Conservation (phyloP, 305 asterid species). For the Fraxinus baroniana region DNA sequence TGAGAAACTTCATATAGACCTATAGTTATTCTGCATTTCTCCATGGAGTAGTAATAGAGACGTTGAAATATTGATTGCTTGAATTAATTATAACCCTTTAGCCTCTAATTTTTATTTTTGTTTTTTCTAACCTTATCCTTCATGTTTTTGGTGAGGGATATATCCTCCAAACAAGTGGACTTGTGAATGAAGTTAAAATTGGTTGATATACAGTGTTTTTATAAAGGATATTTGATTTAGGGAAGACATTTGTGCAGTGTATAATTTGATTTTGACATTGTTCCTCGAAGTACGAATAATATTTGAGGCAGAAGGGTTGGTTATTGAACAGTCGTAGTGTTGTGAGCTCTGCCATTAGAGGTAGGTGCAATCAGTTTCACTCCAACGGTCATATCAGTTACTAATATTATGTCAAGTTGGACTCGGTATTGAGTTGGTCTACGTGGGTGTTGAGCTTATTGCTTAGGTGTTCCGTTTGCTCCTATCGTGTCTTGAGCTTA, state of each 20-base stretch:
- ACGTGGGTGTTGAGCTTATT: neutral
- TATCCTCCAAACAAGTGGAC: neutral
- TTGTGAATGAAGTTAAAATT: neutral
- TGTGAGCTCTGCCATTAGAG: neutral
- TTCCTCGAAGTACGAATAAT: neutral
- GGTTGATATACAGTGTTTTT: neutral
- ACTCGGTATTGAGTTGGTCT: neutral
- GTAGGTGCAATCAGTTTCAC: neutral
- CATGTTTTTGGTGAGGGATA: neutral
- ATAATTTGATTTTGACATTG: neutral
- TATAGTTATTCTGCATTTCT: constrained; percentile 18
- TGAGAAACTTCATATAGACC: constrained; percentile 40
- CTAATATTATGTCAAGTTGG: neutral
- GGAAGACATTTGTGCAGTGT: neutral
- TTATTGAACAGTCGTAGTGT: neutral
- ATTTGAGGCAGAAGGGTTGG: neutral
- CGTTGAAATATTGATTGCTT: neutral
- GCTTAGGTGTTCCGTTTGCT: neutral
- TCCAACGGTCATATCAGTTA: neutral
- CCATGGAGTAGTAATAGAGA: neutral
- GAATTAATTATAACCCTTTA: neutral
- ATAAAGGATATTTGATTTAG: neutral
- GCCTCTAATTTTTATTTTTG: neutral
- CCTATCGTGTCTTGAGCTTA: neutral
- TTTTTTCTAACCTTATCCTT: neutral